Base-by-base conservation (phyloP, 2,329 filamentous ascomycete genomes). In the Neonectria faginata region DNA sequence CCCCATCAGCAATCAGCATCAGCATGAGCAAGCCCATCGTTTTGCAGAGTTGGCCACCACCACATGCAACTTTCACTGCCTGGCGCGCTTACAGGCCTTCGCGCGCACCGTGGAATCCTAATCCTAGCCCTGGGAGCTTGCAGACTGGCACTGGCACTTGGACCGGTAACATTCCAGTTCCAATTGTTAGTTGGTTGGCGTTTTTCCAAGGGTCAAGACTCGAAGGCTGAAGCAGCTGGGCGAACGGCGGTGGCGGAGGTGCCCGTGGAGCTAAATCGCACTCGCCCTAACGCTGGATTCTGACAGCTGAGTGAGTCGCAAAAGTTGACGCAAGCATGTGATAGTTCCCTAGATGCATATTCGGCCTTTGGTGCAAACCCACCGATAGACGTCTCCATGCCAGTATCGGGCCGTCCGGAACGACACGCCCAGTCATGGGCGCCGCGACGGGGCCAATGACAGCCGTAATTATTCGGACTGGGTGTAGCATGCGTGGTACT, bases 271-370 rank as follows among this genome's bases (percentile, higher is more conserved):
- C 25, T 39, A 44, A 9, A 22, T 53, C 27, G 45, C 39, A 39
- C 36, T 14, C 5, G 42, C 29, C 10, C 31, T 48, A 42, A 39
- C 10, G 36, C 27, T 39, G 18, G 39, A 25, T 52, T 33, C 25
- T 57, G 60, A 57, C 31, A 57, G 48, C 48, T 47, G 61, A 56
- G 61, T 47, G 61, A 56, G 61, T 51, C 56, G 56, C 50, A 60
- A 54, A 33, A 12, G 50, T 60, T 60, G 33, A 39, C 48, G 18
- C 25, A 73, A 72, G 71, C 71, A 73, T 73, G 71, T 73, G 71
- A 73, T 71, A 66, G 62, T 71, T 57, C 67, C 45, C 57, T 72
- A 73, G 63, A 61, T 70, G 71, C 68, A 70, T 72, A 70, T 44
- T 39, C 45, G 60, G 59, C 54, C 57, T 65, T 63, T 53, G 47